Base-by-base conservation (phyloP, 2,329 filamentous ascomycete species). In the Clonostachys rosea region DNA sequence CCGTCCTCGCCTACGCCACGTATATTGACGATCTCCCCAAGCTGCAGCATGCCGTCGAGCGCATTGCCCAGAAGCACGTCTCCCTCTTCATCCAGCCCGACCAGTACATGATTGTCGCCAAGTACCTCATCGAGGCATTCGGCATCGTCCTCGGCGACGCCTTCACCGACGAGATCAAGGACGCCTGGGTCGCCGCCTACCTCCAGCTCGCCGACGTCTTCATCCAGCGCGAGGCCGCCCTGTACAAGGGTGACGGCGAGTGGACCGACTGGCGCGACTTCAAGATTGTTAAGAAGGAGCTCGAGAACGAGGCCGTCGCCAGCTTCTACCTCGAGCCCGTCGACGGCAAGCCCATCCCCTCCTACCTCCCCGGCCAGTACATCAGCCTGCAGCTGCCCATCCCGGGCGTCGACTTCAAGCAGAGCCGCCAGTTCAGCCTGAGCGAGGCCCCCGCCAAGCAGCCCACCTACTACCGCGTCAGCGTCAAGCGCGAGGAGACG, bases 41-140 rank as follows among this genome's bases (percentile, higher is more conserved):
- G 17, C 72, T 91, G 5, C 62, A 62, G 12, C 72, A 77, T 34
- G 69, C 68, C 34, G 71, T 81, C 13, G 83, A 89, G 63, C 78
- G 84, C 56, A 90, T 92, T 53, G 84, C 83, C 48, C 81, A 90
- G 58, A 91, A 90, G 68, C 87, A 91, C 59, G 85, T 76, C 20
- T 86, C 81, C 2, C 74, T 91, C n/a, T 81, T 79, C 59, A 78
- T 91, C 57, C 68, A 73, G 52, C 75, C 87, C 1, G 84, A 83
- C 18, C 83, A 90, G 46, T 91, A 91, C 61, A 66, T 73, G 45
- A 76, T 89, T 34, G 87, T 91, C 3, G 87, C 84, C 40, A 75
- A 79, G 52, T 75, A 83, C 60, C 74, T 91, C 2, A 71, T 91
- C 16, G 76, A 74, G 43, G 84, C 87, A 2, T 86, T 91, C 66